A percentile compares a stretch with the other conserved stretches of the same genome.
phyloP scores from a whole-genome alignment of 2,329 filamentous ascomycete genomes.

The Cadophora gregata region DNA sequence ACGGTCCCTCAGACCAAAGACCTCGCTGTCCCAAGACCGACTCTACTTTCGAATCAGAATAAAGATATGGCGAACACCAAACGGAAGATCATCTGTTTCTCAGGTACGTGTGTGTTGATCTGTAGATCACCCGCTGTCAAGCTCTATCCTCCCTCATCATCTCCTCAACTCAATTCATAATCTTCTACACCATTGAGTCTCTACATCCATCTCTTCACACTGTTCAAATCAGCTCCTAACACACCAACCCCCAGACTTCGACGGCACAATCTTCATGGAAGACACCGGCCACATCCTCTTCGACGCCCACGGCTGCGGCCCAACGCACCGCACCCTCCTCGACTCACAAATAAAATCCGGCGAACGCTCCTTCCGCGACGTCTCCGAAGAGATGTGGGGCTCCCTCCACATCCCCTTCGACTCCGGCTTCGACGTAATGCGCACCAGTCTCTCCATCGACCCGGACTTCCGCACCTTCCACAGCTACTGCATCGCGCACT shows the following conservation, averaged over 20 bases:
- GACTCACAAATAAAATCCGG: conserved; percentile 69
- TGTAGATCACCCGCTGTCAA: conserved; percentile 16
- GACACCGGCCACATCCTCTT: conserved; percentile 74
- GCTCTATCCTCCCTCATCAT: not conserved
- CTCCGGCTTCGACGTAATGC: conserved; percentile 69
- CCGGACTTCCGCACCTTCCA: conserved; percentile 68
- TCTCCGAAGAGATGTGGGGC: conserved; percentile 76
- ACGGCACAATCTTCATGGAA: conserved; percentile 76
- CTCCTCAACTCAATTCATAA: not conserved
- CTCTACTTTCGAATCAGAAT: conserved; percentile 37
- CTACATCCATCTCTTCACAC: too few relatives aligned
- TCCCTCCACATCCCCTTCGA: conserved; percentile 71
- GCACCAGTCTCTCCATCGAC: conserved; percentile 66
- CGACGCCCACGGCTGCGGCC: conserved; percentile 68
- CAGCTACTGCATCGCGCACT: conserved; percentile 65
- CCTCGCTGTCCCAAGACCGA: conserved; percentile 39
- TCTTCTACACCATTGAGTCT: not conserved
- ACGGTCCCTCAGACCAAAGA: conserved; percentile 42
- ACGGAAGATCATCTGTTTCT: conserved; percentile 64
- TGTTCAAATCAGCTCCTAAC: conserved; percentile 17
- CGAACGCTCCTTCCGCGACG: conserved; percentile 70
- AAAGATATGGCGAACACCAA: conserved; percentile 48
- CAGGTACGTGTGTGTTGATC: conserved; percentile 49
- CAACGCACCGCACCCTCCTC: conserved; percentile 58
- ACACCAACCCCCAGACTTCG: conserved; percentile 59